Percentiles rank a stretch among this genome's conserved stretches.
These are phyloP conservation scores for Colletotrichum nymphaeae DNA, from an alignment of 2,329 filamentous ascomycete species.

Conservation along the genomic window DNA sequence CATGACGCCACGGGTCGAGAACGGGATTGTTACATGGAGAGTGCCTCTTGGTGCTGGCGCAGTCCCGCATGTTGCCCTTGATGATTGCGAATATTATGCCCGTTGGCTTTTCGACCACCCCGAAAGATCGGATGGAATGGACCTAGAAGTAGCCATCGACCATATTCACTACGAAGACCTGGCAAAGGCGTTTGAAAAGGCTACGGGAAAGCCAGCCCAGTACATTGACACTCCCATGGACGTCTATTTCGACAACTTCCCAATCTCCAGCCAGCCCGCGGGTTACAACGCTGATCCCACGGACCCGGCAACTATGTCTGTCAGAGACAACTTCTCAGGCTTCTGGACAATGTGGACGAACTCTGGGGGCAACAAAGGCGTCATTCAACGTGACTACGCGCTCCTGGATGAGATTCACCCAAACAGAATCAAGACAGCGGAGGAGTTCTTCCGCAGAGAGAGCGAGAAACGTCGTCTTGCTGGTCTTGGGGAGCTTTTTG, in stretches of 20 bases:
- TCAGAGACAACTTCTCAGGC: slow-evolving; percentile 60
- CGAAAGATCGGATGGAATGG: slow-evolving; percentile 54
- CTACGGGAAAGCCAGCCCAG: slow-evolving; percentile 54
- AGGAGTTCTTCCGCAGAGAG: slow-evolving; percentile 59
- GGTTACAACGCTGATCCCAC: slow-evolving; percentile 49
- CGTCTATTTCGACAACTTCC: slow-evolving; percentile 43
- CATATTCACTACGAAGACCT: slow-evolving; percentile 53
- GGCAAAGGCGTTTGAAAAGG: slow-evolving; percentile 53
- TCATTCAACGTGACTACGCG: slow-evolving; percentile 58
- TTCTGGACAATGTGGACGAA: slow-evolving; percentile 61
- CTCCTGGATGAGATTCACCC: slow-evolving; percentile 65
- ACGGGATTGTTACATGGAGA: slow-evolving; percentile 54
- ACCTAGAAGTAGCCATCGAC: slow-evolving; percentile 57
- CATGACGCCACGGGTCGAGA: slow-evolving; percentile 52
- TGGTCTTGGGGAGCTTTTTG: slow-evolving; percentile 46
- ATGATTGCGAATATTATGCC: slow-evolving; percentile 59
- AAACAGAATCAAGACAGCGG: slow-evolving; percentile 55
- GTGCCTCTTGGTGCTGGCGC: slow-evolving; percentile 53
- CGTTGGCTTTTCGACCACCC: slow-evolving; percentile 61
- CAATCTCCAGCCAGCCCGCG: slow-evolving; percentile 37
- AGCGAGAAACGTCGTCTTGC: slow-evolving; percentile 45
- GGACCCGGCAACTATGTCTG: slow-evolving; percentile 46
- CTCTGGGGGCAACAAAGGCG: slow-evolving; percentile 52
- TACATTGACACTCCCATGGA: slow-evolving; percentile 50
- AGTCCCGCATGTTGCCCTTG: slow-evolving; percentile 55